These are phyloP conservation scores for Basidiobolus meristosporus DNA, from an alignment of 371 early-diverging fungal species.

Conservation along the genomic window DNA sequence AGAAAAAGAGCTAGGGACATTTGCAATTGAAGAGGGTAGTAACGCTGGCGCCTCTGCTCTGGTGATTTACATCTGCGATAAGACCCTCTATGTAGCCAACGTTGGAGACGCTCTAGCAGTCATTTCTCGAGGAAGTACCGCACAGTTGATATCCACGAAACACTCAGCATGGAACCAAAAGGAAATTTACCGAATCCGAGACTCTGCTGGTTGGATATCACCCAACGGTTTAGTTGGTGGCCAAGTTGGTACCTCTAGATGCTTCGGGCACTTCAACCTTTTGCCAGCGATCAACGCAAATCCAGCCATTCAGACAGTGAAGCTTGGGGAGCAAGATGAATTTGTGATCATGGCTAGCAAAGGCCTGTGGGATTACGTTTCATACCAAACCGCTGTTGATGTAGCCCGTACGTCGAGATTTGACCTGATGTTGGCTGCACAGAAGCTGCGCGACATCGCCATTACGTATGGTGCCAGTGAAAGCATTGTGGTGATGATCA, in stretches of 20 bases:
- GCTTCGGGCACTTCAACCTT: constrained; percentile 72
- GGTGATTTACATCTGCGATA: constrained; percentile 61
- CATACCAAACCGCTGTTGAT: constrained; percentile 67
- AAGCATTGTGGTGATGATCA: constrained; percentile 70
- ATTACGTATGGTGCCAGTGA: constrained; percentile 62
- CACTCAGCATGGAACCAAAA: constrained; percentile 47
- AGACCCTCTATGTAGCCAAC: constrained; percentile 68
- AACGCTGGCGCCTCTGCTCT: constrained; percentile 44
- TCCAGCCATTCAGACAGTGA: constrained; percentile 50
- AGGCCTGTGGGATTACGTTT: constrained; percentile 68
- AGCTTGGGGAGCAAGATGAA: constrained; percentile 69
- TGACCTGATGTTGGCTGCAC: constrained; percentile 58
- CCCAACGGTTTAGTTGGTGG: constrained; percentile 56
- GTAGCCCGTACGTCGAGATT: constrained; percentile 48
- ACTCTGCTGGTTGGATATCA: constrained; percentile 67
- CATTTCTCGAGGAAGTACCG: constrained; percentile 50
- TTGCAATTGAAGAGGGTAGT: constrained; percentile 16
- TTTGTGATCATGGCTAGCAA: constrained; percentile 73
- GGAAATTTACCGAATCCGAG: constrained; percentile 58
- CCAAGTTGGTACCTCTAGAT: constrained; percentile 49
- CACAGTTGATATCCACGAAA: constrained; percentile 48
- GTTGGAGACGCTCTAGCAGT: constrained; percentile 81
- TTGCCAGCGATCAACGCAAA: constrained; percentile 70
- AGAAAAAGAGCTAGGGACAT: constrained; percentile 48
- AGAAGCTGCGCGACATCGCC: constrained; percentile 72